Evolutionary conservation across 257 asterid species (phyloP).

Genomic region (Ligustrum vulgare): DNA sequence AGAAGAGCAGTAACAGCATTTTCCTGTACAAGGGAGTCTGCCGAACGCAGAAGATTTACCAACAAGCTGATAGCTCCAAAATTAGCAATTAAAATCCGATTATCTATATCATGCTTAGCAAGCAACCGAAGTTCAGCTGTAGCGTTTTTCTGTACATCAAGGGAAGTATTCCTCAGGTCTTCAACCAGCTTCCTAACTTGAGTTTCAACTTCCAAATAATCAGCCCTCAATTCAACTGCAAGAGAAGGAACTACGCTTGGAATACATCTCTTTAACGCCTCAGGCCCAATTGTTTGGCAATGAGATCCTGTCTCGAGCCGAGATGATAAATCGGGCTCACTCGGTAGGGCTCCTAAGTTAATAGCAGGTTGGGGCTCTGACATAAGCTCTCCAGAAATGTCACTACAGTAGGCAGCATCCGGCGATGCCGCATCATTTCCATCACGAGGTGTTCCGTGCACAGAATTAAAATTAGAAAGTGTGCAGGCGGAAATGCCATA

Average conservation of each 20-base stretch:
- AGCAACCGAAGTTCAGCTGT: slow-evolving; percentile 65
- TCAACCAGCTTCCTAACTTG: slow-evolving; percentile 64
- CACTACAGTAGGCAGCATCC: slow-evolving; percentile 51
- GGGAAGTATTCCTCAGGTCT: slow-evolving; percentile 58
- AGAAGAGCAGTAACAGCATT: slow-evolving; percentile 87
- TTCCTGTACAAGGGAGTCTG: slow-evolving; percentile 59
- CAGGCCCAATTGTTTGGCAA: slow-evolving; percentile 63
- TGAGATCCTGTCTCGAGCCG: slow-evolving; percentile 60
- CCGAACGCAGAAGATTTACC: slow-evolving; percentile 59
- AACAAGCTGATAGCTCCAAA: slow-evolving; percentile 59
- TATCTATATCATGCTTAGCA: slow-evolving; percentile 75
- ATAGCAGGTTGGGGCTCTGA: slow-evolving; percentile 51
- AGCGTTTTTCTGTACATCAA: slow-evolving; percentile 60
- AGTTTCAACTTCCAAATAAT: slow-evolving; percentile 61
- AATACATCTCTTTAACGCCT: slow-evolving; percentile 62
- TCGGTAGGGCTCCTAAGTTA: slow-evolving; percentile 37
- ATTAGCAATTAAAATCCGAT: slow-evolving; percentile 65
- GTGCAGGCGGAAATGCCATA: slow-evolving; percentile 59
- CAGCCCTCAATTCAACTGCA: slow-evolving; percentile 62
- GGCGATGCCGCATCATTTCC: slow-evolving; percentile 53
- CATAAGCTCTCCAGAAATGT: slow-evolving; percentile 65
- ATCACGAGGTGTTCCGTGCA: slow-evolving; percentile 54
- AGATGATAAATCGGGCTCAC: slow-evolving; percentile 51
- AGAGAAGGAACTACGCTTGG: slow-evolving; percentile 63
- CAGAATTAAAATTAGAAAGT: slow-evolving; percentile 50